Evolutionary conservation across 2,329 filamentous ascomycete species (phyloP).

Genomic region (Xylariaceae sp.): DNA sequence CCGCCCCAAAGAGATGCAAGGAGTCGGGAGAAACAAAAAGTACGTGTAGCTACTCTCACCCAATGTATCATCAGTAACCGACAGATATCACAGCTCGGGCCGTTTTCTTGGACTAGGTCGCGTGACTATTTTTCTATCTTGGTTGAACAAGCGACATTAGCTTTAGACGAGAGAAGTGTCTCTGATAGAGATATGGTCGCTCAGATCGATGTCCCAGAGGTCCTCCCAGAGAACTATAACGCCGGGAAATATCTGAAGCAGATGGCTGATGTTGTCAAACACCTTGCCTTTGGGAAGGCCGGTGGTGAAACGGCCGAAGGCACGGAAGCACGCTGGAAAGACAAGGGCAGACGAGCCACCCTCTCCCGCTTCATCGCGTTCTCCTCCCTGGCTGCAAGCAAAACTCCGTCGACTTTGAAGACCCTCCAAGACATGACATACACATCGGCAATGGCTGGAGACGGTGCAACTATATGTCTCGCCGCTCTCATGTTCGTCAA

Average conservation of each 20-base stretch:
- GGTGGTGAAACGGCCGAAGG: background rate
- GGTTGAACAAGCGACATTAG: slow-evolving; percentile 2
- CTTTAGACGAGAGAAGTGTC: background rate
- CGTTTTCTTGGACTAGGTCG: slow-evolving; percentile 3
- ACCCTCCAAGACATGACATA: background rate
- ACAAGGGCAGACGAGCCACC: background rate
- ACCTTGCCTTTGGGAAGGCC: background rate
- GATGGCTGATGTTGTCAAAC: background rate
- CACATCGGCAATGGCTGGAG: background rate
- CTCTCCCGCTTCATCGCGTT: background rate
- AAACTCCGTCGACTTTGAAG: background rate
- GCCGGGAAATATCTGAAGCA: background rate
- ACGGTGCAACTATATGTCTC: background rate
- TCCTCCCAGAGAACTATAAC: background rate
- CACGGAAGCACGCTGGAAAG: background rate
- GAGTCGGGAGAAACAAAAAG: background rate
- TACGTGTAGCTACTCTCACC: background rate
- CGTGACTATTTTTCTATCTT: slow-evolving; percentile 4
- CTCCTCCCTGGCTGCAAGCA: background rate
- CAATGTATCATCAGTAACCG: background rate
- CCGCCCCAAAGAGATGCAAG: background rate
- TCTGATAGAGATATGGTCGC: background rate
- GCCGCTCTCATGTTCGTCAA: background rate
- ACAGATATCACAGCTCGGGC: background rate
- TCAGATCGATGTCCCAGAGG: background rate